Base-by-base conservation (phyloP, 164 flowering plant genomes). In the Cinnamomum micranthum region DNA sequence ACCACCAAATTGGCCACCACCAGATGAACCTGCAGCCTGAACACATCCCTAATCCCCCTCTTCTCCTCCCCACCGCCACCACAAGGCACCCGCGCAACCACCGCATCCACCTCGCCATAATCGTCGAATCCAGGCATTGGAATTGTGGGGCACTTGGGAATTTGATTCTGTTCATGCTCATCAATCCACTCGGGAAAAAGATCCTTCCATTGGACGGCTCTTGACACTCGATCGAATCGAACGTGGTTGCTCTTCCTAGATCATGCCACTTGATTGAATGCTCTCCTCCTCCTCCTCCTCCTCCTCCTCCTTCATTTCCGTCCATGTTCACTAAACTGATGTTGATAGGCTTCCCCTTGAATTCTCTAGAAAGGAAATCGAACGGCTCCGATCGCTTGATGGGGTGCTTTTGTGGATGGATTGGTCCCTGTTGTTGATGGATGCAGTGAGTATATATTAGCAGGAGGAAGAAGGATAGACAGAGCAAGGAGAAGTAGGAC, bases 181-280 rank as follows among this genome's bases (percentile, higher is more conserved):
- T 94, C 90, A 2, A 91, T 87, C 97, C 92, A 89, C 68, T 82
- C 89, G 0, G 97, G 98, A 63, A 87, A 94, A 6, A 87, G 80
- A 1, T 85, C 83, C 11, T 77, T 76, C 98, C 98, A 92, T 4
- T 15, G 27, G 19, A 78, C 20, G 5, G 75, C 73, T 13, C 74
- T 68, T 0, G 76, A 17, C 2, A 90, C 90, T 4, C 63, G 83
- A n/a, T 87, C 89, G 35, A 92, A 90, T 10, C 68, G 22, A 1
- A 94, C 80, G 4, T 1, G 1, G 74, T 82, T 0, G 75, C 73
- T 19, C 78, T 69, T 12, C 80, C 78, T 5, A 65, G n/a, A n/a
- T 9, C n/a, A 9, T 27, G 27, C 74, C 66, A 72, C 47, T 35
- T 73, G 20, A 47, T 41, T 13, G 19, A 69, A 50, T 41, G 4